Percentiles rank a stretch among this genome's conserved stretches.
Conservation (phyloP, 2,329 filamentous ascomycete genomes). For the Thielaviopsis euricoi region DNA sequence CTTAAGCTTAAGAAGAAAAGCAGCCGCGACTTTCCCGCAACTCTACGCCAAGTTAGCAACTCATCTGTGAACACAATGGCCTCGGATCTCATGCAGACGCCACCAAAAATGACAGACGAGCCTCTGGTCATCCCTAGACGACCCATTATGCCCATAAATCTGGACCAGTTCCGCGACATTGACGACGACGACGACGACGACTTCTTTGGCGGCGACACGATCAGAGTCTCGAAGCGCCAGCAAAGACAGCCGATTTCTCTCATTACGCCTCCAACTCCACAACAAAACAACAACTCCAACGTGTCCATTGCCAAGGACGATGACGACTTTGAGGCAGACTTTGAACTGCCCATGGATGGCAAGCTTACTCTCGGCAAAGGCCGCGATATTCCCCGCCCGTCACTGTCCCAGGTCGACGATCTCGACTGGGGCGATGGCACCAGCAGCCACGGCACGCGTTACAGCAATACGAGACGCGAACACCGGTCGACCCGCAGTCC, state of each 20-base stretch:
- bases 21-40: slow-evolving; percentile 46
- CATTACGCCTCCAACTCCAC: slow-evolving; percentile 38
- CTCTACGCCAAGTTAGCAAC: slow-evolving; percentile 48
- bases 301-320: slow-evolving; percentile 21
- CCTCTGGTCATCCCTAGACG: slow-evolving; percentile 6
- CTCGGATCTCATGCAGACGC: slow-evolving; percentile 22
- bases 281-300: slow-evolving; percentile 19
- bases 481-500: slow-evolving; percentile 69
- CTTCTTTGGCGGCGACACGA: slow-evolving; percentile 51
- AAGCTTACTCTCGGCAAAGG: slow-evolving; percentile 47
- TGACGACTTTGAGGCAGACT: slow-evolving; percentile 56
- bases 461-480: slow-evolving; percentile 71
- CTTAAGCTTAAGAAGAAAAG: slow-evolving; percentile 51
- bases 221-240: slow-evolving; percentile 48
- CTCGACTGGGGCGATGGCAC: slow-evolving; percentile 92
- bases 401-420: slow-evolving; percentile 49
- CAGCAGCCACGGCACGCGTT: slow-evolving; percentile 77
- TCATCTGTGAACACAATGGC: slow-evolving; percentile 38
- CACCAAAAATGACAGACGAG: slow-evolving; percentile 15
- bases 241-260: slow-evolving; percentile 35
- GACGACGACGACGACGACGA: slow-evolving; percentile 42
- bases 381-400: slow-evolving; percentile 38
- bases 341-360: slow-evolving; percentile 53
- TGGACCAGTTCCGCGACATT: slow-evolving; percentile 46
- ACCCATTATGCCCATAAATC: slow-evolving; percentile 25